Percentiles rank a stretch among this genome's conserved stretches.
Conservation (phyloP, 2,329 filamentous ascomycete species). For the Aspergillus melleus region DNA sequence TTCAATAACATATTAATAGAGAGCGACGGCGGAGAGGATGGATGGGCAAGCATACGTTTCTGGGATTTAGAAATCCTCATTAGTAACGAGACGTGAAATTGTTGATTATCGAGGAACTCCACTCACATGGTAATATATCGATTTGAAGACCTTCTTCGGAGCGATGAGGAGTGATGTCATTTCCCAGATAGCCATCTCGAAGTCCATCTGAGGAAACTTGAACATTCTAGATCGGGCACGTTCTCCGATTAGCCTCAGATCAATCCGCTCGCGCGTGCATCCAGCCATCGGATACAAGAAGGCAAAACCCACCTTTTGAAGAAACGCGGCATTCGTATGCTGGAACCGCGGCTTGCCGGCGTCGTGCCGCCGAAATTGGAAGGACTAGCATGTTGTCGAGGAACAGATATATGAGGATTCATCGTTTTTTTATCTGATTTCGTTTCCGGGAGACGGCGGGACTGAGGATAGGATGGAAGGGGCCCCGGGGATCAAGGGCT, state of each 20-base stretch:
- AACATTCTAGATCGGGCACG: constrained; percentile 51
- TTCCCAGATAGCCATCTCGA: constrained; percentile 72
- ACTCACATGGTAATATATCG: constrained; percentile 68
- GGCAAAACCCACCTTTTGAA: constrained; percentile 55
- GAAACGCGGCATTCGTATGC: constrained; percentile 64
- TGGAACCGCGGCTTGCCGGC: constrained; percentile 51
- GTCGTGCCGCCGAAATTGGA: constrained; percentile 55
- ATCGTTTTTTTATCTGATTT: constrained; percentile 35
- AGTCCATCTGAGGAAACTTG: constrained; percentile 74
- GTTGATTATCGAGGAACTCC: constrained; percentile 1
- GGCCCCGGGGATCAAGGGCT: not conserved
- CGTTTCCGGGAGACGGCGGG: not conserved
- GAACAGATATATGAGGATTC: constrained; percentile 62
- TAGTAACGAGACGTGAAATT: constrained; percentile 13
- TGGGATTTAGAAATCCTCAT: constrained; percentile 18
- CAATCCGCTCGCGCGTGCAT: not conserved
- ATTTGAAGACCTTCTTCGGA: constrained; percentile 70
- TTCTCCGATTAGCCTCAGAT: constrained; percentile 9
- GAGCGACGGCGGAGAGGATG: not conserved
- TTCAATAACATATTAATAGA: not conserved
- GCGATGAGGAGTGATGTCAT: constrained; percentile 68
- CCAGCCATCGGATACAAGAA: not conserved
- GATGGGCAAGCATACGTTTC: constrained; percentile 38
- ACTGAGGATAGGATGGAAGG: not conserved
- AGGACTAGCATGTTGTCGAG: constrained; percentile 56